Evolutionary conservation across 2,329 filamentous ascomycete species (phyloP).

Genomic region (Myriosclerotinia scirpicola): DNA sequence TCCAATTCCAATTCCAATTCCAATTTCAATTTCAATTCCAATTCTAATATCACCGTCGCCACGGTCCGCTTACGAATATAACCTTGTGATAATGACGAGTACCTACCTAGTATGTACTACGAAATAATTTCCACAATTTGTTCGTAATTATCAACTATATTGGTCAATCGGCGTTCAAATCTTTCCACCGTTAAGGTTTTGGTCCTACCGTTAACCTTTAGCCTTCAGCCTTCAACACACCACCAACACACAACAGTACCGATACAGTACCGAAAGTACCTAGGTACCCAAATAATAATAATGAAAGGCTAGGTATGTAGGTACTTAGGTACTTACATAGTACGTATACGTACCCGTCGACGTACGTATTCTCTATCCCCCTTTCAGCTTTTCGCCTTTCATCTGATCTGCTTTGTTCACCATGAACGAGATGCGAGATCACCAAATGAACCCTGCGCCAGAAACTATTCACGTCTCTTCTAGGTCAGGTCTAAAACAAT

Average conservation of each 20-base stretch:
- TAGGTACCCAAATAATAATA: no score
- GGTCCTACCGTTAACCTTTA: background rate
- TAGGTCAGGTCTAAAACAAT: slow-evolving; percentile 3
- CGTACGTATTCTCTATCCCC: background rate
- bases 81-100: slow-evolving; percentile 13
- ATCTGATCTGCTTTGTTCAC: no score
- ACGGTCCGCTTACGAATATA: slow-evolving; percentile 14
- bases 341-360: no score
- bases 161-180: background rate
- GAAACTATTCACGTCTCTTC: background rate
- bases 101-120: background rate
- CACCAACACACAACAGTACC: no score
- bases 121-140: background rate
- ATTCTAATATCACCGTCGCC: background rate
- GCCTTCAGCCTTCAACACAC: no score
- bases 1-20: no score
- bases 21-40: no score
- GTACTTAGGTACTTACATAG: no score
- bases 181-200: background rate
- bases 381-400: background rate
- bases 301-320: no score
- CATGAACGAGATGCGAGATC: background rate
- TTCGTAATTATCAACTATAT: background rate
- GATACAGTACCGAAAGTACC: no score
- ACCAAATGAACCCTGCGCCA: background rate